Conservation (phyloP, 2,329 filamentous ascomycete species). For the Pseudogymnoascus sp. region DNA sequence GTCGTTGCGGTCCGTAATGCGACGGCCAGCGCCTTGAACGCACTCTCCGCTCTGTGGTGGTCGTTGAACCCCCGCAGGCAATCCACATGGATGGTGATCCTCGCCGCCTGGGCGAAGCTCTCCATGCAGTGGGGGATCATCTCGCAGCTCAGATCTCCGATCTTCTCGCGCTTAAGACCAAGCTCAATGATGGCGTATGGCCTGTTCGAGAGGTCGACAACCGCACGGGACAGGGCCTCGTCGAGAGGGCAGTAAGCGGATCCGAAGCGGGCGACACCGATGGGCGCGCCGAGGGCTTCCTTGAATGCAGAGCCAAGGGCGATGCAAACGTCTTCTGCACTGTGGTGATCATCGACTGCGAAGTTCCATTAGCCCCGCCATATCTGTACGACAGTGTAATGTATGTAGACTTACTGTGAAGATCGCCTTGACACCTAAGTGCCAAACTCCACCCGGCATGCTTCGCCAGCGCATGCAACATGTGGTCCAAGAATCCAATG, state of each 20-base stretch:
- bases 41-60: slow-evolving; percentile 91
- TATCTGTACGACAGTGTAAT: not conserved
- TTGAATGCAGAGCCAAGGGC: slow-evolving; percentile 83
- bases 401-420: slow-evolving; percentile 62
- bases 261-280: slow-evolving; percentile 83
- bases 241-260: slow-evolving; percentile 89
- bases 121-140: slow-evolving; percentile 96
- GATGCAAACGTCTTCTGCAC: slow-evolving; percentile 89
- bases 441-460: slow-evolving; percentile 90
- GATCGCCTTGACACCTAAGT: slow-evolving; percentile 75
- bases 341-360: slow-evolving; percentile 95
- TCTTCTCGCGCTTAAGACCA: slow-evolving; percentile 81
- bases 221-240: slow-evolving; percentile 86
- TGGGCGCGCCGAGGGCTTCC: slow-evolving; percentile 65
- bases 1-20: slow-evolving; percentile 72
- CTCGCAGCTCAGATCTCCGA: slow-evolving; percentile 86
- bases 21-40: slow-evolving; percentile 91
- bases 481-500: slow-evolving; percentile 97
- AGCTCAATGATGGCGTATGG: slow-evolving; percentile 79
- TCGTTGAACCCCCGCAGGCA: slow-evolving; percentile 87
- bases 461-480: slow-evolving; percentile 94
- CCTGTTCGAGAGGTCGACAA: slow-evolving; percentile 89
- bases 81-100: slow-evolving; percentile 91
- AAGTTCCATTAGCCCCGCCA: not conserved
- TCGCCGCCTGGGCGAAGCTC: slow-evolving; percentile 85